phyloP scores from a whole-genome alignment of 164 flowering plant genomes.

The Nymphaea thermarum region DNA sequence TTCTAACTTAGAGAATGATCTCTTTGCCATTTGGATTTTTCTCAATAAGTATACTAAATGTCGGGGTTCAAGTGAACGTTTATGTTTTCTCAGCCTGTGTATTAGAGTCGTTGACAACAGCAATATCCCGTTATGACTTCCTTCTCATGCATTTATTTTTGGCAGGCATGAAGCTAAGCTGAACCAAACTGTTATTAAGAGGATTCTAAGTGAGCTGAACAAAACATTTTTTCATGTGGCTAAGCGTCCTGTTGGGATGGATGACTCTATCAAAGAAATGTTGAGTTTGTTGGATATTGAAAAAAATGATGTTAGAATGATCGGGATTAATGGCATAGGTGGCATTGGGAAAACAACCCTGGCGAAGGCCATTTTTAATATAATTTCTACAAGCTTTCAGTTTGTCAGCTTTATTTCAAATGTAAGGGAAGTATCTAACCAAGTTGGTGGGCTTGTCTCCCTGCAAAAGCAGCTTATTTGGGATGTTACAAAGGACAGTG shows the following conservation, averaged over 20 bases:
- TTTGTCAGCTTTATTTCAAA: background rate
- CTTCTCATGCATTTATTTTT: no score
- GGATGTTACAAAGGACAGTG: background rate
- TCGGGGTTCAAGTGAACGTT: no score
- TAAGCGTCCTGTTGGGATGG: constrained; percentile 1
- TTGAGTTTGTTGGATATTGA: background rate
- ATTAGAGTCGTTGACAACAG: no score
- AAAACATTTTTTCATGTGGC: background rate
- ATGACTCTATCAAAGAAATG: background rate
- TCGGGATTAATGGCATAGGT: constrained; percentile 1
- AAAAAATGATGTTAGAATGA: background rate
- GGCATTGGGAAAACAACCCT: background rate
- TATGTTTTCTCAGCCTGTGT: no score
- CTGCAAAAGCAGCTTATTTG: background rate
- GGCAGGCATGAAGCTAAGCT: background rate
- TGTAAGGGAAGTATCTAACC: background rate
- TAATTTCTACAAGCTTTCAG: background rate
- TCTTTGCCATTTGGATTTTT: no score
- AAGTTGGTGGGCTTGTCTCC: background rate
- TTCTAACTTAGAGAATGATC: no score
- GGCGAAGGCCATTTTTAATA: background rate
- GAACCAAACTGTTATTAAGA: no score
- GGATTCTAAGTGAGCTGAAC: background rate
- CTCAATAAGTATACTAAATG: no score
- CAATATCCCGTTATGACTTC: no score